Evolutionary conservation across 176 grass and related monocot species (phyloP), one percentile per base, ranked within the genome.

Genomic region (Zea luxurians): DNA sequence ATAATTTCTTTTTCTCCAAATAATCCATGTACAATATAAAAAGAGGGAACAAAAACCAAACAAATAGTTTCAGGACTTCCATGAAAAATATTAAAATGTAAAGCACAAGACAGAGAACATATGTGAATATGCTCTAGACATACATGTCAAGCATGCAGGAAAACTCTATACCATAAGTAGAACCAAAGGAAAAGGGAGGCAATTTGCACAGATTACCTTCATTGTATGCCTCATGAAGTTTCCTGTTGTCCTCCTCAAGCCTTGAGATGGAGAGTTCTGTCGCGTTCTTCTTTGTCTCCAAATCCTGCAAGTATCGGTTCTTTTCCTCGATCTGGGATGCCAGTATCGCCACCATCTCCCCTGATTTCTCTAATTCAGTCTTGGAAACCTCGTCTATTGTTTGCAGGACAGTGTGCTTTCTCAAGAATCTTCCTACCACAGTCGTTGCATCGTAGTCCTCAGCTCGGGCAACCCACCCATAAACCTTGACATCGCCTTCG

Each of bases 381-480:
- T 85, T 87, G 18, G 75, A 75, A 37, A 94, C 83, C 68, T 94
- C 91, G 15, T 68, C 58, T 72, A 94, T 70, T 0, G 94, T 90
- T 67, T 68, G 92, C 17, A 94, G 50, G 13, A 79, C 64, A 2
- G 87, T 90, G 66, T 88, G 84, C 70, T 92, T 86, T 80, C 83
- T 91, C 59, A 97, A 85, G 55, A 88, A 81, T 67, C 90, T 84
- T 37, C 85, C 89, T 6, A 94, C 76, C 40, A 71, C 52, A 61
- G 15, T 68, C 6, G 37, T 69, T 10, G 67, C 45, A 43, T 77
- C 88, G 37, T 88, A 97, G 42, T 97, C 94, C 6, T 50, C 77
- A 45, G 91, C 83, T 71, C 80, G 71, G 0, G 91, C 91, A 41
- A 94, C 74, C 91, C 94, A 97, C 42, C 94, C 91, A 76, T 90